These are phyloP conservation scores for Aeschynomene evenia DNA, from an alignment of 306 rosid genomes.

Conservation along the genomic window DNA sequence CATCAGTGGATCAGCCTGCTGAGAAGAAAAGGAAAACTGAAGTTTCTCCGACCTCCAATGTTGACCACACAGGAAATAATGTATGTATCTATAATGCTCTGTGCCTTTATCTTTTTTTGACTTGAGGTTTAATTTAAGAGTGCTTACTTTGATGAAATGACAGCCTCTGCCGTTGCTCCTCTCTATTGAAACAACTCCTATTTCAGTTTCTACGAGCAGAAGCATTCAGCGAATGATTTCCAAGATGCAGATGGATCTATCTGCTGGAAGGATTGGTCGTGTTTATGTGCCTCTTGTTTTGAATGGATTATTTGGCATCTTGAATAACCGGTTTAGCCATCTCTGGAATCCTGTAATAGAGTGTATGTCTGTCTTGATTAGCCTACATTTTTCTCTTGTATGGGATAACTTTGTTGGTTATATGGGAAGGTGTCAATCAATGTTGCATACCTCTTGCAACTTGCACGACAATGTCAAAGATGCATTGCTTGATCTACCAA, in stretches of 20 bases:
- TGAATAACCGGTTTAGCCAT: conserved; percentile 71
- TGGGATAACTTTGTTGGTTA: conserved; percentile 57
- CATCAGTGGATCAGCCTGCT: conserved; percentile 47
- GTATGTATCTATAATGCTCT: conserved; percentile 47
- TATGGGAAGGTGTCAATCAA: conserved; percentile 49
- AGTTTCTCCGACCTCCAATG: conserved; percentile 34
- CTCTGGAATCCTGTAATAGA: conserved; percentile 77
- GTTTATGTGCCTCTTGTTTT: conserved; percentile 66
- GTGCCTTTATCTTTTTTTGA: conserved; percentile 13
- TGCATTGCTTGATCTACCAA: conserved; percentile 35
- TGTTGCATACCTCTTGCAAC: conserved; percentile 39
- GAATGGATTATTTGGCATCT: conserved; percentile 69
- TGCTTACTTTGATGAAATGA: conserved; percentile 37
- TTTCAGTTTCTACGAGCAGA: conserved; percentile 73
- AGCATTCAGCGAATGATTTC: conserved; percentile 65
- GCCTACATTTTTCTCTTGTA: conserved; percentile 46
- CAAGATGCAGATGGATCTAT: conserved; percentile 71
- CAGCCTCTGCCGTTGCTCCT: conserved; percentile 77
- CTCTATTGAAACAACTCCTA: conserved; percentile 70
- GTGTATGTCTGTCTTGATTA: conserved; percentile 72
- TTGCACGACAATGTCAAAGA: conserved; percentile 36
- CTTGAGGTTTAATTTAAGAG: conserved; percentile 11
- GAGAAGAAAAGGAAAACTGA: conserved; percentile 58
- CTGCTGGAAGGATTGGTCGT: conserved; percentile 57
- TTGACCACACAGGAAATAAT: conserved; percentile 37